A percentile compares a stretch with the other conserved stretches of the same genome.
Conservation (phyloP, 805 yeast species). For the Saccharomycopsis fodiens region DNA sequence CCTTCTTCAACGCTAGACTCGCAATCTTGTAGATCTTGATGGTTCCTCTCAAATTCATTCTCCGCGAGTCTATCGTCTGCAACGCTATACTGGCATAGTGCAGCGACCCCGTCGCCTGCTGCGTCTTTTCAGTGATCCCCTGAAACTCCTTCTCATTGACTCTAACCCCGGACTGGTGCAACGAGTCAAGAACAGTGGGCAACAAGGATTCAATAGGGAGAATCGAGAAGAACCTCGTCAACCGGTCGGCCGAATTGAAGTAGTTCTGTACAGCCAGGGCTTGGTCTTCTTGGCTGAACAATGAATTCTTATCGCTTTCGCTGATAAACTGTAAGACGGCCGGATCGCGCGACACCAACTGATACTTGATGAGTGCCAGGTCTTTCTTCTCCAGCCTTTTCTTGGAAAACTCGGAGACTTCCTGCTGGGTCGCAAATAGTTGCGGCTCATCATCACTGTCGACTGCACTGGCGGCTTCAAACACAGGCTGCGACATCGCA, state of each 20-base stretch:
- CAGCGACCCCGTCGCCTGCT: constrained; percentile 5
- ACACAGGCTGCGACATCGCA: constrained; percentile 42
- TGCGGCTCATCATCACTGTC: constrained; percentile 29
- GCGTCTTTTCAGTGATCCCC: constrained; percentile 19
- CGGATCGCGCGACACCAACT: constrained; percentile 41
- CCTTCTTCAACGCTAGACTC: constrained; percentile 34
- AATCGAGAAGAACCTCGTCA: constrained; percentile 46
- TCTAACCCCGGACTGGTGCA: constrained; percentile 36
- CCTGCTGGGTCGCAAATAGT: constrained; percentile 31
- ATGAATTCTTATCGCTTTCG: constrained; percentile 21
- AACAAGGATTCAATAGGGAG: constrained; percentile 37
- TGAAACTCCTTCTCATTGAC: constrained; percentile 22
- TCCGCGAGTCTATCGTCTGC: constrained; percentile 38
- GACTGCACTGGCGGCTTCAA: constrained; percentile 35
- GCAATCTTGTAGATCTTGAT: constrained; percentile 36
- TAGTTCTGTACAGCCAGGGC: constrained; percentile 19
- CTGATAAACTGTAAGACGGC: constrained; percentile 40
- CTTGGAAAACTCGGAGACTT: constrained; percentile 31
- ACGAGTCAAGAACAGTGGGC: constrained; percentile 34
- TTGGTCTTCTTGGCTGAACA: constrained; percentile 21
- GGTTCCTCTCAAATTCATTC: constrained; percentile 38
- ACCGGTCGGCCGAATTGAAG: constrained; percentile 32
- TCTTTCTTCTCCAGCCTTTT: constrained; percentile 26
- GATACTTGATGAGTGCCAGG: constrained; percentile 29
- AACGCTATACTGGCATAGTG: constrained; percentile 33